Base-by-base conservation (phyloP, 2,329 filamentous ascomycete species). In the Phaeosphaeria sp. region DNA sequence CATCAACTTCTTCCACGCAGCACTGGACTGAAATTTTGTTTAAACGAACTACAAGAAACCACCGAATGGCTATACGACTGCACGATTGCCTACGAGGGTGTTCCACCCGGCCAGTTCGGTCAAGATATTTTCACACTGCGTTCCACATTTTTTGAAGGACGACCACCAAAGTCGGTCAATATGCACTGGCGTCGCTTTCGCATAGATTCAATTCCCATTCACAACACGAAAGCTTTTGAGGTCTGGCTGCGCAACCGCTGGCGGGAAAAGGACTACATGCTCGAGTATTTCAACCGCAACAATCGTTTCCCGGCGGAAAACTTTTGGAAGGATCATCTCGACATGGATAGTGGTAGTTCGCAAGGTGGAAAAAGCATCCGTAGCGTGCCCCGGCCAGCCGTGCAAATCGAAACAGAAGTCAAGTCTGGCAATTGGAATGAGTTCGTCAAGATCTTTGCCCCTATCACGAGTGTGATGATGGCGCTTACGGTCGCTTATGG, bases 141-240 rank as follows among this genome's bases (percentile, higher is more conserved):
- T 2, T 93, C 93, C 49, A 96, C 92, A 3, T 97, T 95, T 73
- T 89, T 97, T 62, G 87, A 95, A 75, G 93, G 95, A 13, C 87
- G 91, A 1, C 90, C 93, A 0, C 95, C 94, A 1, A 97, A 93
- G 75, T 97, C 93, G 1, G 93, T 98, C 70, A 98, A 97, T 78
- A 93, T 98, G 82, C 90, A 96, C 78, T 99, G 94, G 92, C 88
- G 95, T 52, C 88, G 93, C 10, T 97, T 96, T 78, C 85, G 86
- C 33, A 75, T 97, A 15, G 84, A 85, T 21, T 88, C 92, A 20
- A 96, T 99, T 44, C 94, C 94, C 0, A 84, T 96, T 10, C 84
- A 92, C 30, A 86, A 89, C 65, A 83, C 85, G 17, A 85, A 90
- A 42, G 82, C 85, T 6, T 99, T 99, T 70, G 92, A 96, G 56